Evolutionary conservation across 495 filamentous ascomycete species (phyloP), one percentile per base, ranked within the genome.

Genomic region (Xylaria intraflava): DNA sequence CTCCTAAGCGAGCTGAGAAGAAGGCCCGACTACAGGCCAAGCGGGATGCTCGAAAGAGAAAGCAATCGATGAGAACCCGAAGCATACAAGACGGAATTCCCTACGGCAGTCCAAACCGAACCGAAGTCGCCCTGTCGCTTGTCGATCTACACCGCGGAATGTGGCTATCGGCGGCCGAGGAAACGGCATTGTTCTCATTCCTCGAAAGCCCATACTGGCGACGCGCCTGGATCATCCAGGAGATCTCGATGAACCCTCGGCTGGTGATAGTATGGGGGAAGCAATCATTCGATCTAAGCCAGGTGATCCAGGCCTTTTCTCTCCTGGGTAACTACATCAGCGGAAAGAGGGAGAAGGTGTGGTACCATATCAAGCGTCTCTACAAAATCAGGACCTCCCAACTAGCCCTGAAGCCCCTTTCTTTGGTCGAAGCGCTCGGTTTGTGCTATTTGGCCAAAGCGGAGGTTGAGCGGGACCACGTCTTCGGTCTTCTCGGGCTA

Each of bases 211-310:
- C 50, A 3, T 53, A 46, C 31, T 53, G 50, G 50, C 39, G 41
- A 22, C 50, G 50, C 29, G 31, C 29, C 5, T 53, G 50, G 50
- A 53, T 53, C 6, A 46, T 53, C 1, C 50, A 53, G n/a, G 50
- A 53, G 23, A 46, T 53, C 12, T 22, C 50, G 10, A 43, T 53
- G 31, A 53, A 53, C 29, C 50, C 50, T 22, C 40, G 42, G 8
- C 42, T 53, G 4, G 31, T 22, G 6, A 46, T 53, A 12, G 31
- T 53, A 27, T 53, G 50, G 50, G 50, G 41, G 16, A 31, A 6
- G 10, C 40, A 39, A 29, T 22, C 41, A 22, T 53, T 53, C n/a
- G 50, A 53, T 7, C 29, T 53, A 14, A 30, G 41, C 31, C 41
- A 53, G 12, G 11, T 46, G 12, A 26, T 39, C 1, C 14, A 36